phyloP scores from a whole-genome alignment of 257 asterid genomes.

The Solanum medicagineum region DNA sequence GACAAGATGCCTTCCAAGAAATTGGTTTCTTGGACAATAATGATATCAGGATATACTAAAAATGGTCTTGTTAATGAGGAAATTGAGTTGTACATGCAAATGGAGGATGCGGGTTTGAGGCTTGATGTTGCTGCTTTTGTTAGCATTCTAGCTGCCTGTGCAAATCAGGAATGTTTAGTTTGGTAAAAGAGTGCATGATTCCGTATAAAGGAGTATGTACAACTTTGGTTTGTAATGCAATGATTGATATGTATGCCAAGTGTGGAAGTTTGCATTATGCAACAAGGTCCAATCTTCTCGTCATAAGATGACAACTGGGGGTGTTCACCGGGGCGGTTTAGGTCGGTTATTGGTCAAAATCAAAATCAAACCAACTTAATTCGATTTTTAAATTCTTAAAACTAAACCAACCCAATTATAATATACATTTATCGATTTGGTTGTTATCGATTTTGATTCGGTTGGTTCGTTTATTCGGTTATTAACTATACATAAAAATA shows the following conservation, averaged over 20 bases:
- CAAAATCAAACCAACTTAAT: too few relatives aligned
- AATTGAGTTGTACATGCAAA: constrained; percentile 27
- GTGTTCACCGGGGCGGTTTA: too few relatives aligned
- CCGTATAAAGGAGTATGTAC: constrained; percentile 15
- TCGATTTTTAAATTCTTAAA: too few relatives aligned
- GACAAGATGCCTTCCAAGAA: constrained; percentile 79
- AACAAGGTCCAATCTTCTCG: too few relatives aligned
- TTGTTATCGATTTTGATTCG: too few relatives aligned
- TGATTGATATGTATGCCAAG: constrained; percentile 80
- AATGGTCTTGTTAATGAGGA: constrained; percentile 64
- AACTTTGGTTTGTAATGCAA: constrained; percentile 41
- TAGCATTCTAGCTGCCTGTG: constrained; percentile 59
- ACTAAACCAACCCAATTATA: too few relatives aligned
- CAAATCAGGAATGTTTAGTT: constrained; percentile 57
- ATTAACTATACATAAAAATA: too few relatives aligned
- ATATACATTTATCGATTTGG: too few relatives aligned
- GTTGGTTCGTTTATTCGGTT: too few relatives aligned
- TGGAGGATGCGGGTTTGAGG: constrained; percentile 27
- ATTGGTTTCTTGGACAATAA: constrained; percentile 65
- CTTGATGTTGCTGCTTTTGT: constrained; percentile 44
- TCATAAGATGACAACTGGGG: too few relatives aligned
- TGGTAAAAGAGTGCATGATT: constrained; percentile 55
- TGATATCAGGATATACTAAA: constrained; percentile 59
- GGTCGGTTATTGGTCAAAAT: too few relatives aligned
- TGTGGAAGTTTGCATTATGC: constrained; percentile 46